A percentile compares a stretch with the other conserved stretches of the same genome.
Conservation (phyloP, 2,329 filamentous ascomycete genomes). For the Cladosporium sp. region DNA sequence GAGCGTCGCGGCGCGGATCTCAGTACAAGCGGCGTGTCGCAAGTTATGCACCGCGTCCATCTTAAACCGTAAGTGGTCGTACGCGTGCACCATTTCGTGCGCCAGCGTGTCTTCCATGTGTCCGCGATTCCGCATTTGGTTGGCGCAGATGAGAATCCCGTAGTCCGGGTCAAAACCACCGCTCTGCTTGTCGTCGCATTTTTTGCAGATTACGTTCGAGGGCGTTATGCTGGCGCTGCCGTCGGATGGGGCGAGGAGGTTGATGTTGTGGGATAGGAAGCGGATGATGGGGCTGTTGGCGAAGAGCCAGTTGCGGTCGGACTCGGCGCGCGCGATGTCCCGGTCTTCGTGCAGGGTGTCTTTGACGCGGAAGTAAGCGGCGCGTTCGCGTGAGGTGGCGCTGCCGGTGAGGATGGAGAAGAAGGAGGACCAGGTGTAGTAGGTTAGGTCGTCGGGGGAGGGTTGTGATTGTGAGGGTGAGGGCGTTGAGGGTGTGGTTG, state of each 20-base stretch:
- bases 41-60: slow-evolving; percentile 75
- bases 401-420: slow-evolving; percentile 78
- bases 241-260: slow-evolving; percentile 62
- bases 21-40: slow-evolving; percentile 88
- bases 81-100: slow-evolving; percentile 98
- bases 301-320: slow-evolving; percentile 80
- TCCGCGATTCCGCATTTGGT: slow-evolving; percentile 76
- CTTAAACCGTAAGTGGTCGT: slow-evolving; percentile 90
- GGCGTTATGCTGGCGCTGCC: slow-evolving; percentile 64
- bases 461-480: neutral
- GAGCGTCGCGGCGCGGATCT: slow-evolving; percentile 92
- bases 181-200: slow-evolving; percentile 71
- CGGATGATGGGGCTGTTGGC: slow-evolving; percentile 81
- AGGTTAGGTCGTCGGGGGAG: slow-evolving; percentile 36
- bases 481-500: neutral
- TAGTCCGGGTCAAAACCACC: slow-evolving; percentile 86
- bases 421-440: slow-evolving; percentile 74
- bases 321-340: slow-evolving; percentile 81
- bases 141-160: slow-evolving; percentile 90
- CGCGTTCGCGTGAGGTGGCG: slow-evolving; percentile 68
- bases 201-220: slow-evolving; percentile 77
- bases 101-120: slow-evolving; percentile 92
- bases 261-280: slow-evolving; percentile 82
- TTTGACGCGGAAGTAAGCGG: slow-evolving; percentile 75
- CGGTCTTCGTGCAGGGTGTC: slow-evolving; percentile 73